These are phyloP conservation scores for Macadamia integrifolia DNA, from an alignment of 164 flowering plant genomes.

Conservation along the genomic window DNA sequence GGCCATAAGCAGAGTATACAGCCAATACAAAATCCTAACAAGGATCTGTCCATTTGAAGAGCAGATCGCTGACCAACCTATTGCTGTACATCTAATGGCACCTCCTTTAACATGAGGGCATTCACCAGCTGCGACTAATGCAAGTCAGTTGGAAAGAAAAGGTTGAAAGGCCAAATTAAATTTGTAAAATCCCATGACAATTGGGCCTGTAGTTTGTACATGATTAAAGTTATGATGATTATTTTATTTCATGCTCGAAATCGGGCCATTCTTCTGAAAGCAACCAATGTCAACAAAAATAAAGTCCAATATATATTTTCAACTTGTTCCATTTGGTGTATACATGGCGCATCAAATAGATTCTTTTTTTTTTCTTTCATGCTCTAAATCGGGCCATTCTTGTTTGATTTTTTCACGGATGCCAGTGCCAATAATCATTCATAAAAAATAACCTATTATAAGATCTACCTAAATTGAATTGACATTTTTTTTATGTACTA, in stretches of 20 bases:
- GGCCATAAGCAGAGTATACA: conserved; percentile 6
- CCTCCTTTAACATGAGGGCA: conserved; percentile 12
- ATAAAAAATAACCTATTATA: no score
- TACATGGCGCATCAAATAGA: no score
- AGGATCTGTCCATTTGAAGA: conserved; percentile 5
- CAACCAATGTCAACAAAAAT: conserved; percentile 3
- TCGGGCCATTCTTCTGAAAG: conserved; percentile 26
- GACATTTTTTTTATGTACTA: no score
- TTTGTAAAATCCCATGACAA: conserved; percentile 9
- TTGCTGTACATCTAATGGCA: background rate
- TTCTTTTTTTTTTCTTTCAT: no score
- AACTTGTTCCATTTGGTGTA: no score
- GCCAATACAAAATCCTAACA: conserved; percentile 5
- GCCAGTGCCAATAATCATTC: no score
- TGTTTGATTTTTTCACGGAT: no score
- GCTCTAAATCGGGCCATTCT: no score
- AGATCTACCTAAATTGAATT: no score
- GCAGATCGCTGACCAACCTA: conserved; percentile 11
- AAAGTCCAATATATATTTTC: background rate
- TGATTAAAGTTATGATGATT: conserved; percentile 17
- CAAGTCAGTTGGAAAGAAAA: background rate
- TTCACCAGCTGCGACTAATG: conserved; percentile 6
- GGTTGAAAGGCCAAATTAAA: background rate
- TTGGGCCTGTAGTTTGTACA: conserved; percentile 20
- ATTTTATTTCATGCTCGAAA: conserved; percentile 23